Percentiles rank a stretch among this genome's conserved stretches.
Evolutionary conservation across 139 green algal genomes (phyloP).

Genomic region (Closterium sp.): DNA sequence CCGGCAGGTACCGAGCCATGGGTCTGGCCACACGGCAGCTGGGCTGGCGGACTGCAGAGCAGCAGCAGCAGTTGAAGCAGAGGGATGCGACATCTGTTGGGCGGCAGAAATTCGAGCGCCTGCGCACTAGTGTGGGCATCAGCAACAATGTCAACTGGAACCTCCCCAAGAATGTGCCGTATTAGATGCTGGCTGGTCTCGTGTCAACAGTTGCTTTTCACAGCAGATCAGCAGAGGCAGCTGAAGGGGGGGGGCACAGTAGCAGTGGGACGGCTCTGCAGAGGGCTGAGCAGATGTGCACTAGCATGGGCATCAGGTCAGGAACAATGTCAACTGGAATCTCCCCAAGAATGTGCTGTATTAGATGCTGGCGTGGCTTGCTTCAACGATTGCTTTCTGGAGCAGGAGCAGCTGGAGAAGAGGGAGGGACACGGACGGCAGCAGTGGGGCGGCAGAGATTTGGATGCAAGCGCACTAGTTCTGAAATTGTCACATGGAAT

Average conservation of each 20-base stretch:
- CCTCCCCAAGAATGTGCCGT: constrained; percentile 71
- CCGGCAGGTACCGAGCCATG: background rate
- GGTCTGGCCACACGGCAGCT: background rate
- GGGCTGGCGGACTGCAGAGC: background rate
- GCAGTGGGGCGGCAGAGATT: background rate
- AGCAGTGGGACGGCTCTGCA: too few relatives aligned
- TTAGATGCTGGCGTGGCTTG: too few relatives aligned
- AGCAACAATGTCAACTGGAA: constrained; percentile 68
- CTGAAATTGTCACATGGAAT: constrained; percentile 64
- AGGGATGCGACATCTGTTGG: background rate
- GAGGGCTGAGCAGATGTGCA: too few relatives aligned
- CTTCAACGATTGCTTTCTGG: too few relatives aligned
- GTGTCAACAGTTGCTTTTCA: too few relatives aligned
- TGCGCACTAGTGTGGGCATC: constrained; percentile 41
- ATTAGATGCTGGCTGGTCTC: constrained; percentile 24
- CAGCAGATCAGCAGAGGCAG: too few relatives aligned
- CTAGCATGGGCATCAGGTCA: too few relatives aligned
- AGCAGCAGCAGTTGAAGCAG: background rate
- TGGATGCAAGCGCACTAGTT: constrained; percentile 4
- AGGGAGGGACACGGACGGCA: background rate
- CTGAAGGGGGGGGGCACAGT: too few relatives aligned
- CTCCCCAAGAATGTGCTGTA: too few relatives aligned
- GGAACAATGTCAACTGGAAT: too few relatives aligned
- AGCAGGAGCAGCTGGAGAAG: background rate
- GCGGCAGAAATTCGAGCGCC: background rate